Evolutionary conservation across 495 filamentous ascomycete genomes (phyloP).

Genomic region (Hypoxylon fuscum): DNA sequence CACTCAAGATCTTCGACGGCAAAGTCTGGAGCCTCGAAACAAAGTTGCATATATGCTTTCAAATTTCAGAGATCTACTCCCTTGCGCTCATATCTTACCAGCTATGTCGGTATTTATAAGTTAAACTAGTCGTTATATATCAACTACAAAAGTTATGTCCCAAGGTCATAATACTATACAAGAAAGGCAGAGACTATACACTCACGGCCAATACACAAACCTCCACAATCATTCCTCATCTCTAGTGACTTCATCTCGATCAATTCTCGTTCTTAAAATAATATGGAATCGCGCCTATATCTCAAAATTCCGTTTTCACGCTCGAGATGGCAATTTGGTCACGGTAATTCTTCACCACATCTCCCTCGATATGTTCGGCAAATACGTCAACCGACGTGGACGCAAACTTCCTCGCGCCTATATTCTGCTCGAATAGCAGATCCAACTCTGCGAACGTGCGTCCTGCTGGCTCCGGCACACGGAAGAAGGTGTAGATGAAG

Average conservation of each 20-base stretch:
- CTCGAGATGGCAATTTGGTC: slow-evolving; percentile 39
- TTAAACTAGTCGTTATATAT: too few species aligned
- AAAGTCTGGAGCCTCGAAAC: too few species aligned
- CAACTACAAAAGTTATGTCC: too few species aligned
- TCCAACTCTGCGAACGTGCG: slow-evolving; percentile 80
- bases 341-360: slow-evolving; percentile 60
- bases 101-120: too few species aligned
- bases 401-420: slow-evolving; percentile 75
- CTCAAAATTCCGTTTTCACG: slow-evolving; percentile 29
- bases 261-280: neutral
- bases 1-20: too few species aligned
- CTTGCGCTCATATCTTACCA: too few species aligned
- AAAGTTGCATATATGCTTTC: too few species aligned
- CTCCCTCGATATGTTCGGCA: slow-evolving; percentile 63
- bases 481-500: slow-evolving; percentile 78
- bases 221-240: slow-evolving; percentile 2
- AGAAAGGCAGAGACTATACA: neutral
- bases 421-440: slow-evolving; percentile 70
- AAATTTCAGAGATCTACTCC: too few species aligned
- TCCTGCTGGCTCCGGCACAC: slow-evolving; percentile 75
- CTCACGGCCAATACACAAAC: neutral
- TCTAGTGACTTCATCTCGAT: neutral
- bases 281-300: neutral
- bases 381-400: slow-evolving; percentile 73
- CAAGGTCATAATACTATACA: neutral